Conservation (phyloP, 495 filamentous ascomycete species). For the Lindgomyces ingoldianus region DNA sequence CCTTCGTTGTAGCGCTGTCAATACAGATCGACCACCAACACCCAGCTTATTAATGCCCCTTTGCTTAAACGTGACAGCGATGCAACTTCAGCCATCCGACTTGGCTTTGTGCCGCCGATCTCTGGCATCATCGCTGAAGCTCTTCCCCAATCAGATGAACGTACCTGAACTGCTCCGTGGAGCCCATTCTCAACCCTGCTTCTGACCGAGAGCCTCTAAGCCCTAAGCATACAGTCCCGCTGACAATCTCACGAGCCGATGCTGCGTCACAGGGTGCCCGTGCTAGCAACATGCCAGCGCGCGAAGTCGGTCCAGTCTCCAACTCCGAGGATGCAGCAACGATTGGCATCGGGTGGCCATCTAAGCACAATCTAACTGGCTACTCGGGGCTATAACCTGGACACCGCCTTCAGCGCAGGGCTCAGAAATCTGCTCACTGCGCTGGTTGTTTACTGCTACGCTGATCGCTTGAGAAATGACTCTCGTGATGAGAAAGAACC, state of each 20-base stretch:
- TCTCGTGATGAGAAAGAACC: constrained; percentile 12
- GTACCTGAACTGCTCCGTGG: constrained; percentile 22
- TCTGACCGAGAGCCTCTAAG: constrained; percentile 9
- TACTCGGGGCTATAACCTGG: constrained; percentile 10
- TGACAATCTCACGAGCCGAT: constrained; percentile 7
- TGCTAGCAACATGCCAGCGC: neutral
- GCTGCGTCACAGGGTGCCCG: constrained; percentile 23
- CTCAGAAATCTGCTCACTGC: neutral
- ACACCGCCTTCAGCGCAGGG: constrained; percentile 8
- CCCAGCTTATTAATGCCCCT: too few relatives aligned
- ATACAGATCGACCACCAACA: constrained; percentile 1
- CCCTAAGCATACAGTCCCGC: neutral
- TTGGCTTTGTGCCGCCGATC: constrained; percentile 29
- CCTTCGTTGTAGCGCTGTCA: too few relatives aligned
- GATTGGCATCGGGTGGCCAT: constrained; percentile 14
- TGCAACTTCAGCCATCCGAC: constrained; percentile 26
- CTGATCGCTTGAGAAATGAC: constrained; percentile 13
- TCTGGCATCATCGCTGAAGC: constrained; percentile 6
- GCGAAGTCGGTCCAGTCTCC: neutral
- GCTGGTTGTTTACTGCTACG: constrained; percentile 16
- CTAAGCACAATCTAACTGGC: constrained; percentile 6
- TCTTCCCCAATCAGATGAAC: constrained; percentile 12
- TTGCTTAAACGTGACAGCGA: constrained; percentile 13
- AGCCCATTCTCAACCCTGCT: constrained; percentile 1
- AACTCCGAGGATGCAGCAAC: constrained; percentile 4